A percentile compares a stretch with the other conserved stretches of the same genome.
Conservation (phyloP, 129 eudicot species). For the Saussurea involucrata region DNA sequence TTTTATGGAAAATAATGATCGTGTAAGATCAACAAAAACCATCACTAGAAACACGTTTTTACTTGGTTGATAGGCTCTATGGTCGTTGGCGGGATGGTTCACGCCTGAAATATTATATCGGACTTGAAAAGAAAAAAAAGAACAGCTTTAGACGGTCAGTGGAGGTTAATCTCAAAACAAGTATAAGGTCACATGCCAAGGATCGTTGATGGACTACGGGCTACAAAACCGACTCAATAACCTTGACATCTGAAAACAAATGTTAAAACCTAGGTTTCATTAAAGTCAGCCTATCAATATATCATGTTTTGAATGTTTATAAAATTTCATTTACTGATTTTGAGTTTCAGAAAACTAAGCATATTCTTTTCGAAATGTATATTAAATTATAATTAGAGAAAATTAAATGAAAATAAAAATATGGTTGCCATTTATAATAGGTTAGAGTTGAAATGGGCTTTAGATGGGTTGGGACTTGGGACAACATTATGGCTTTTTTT, state of each 20-base stretch:
- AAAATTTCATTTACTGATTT: neutral
- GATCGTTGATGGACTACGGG: neutral
- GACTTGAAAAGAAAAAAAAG: too few relatives aligned
- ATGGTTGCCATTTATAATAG: neutral
- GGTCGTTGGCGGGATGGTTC: too few relatives aligned
- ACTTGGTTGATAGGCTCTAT: too few relatives aligned
- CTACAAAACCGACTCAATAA: neutral
- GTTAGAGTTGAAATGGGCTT: neutral
- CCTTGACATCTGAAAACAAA: neutral
- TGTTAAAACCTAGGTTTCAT: neutral
- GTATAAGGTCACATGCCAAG: neutral
- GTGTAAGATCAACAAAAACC: too few relatives aligned
- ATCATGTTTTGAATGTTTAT: neutral
- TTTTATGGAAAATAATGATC: too few relatives aligned
- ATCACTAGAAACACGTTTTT: too few relatives aligned
- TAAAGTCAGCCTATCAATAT: neutral
- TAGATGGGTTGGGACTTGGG: too few relatives aligned
- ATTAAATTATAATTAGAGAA: neutral
- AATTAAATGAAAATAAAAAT: neutral
- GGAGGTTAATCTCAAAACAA: neutral
- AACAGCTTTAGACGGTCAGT: neutral
- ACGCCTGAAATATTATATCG: too few relatives aligned
- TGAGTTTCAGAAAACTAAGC: neutral
- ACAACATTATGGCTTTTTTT: too few relatives aligned
- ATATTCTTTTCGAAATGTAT: too few relatives aligned